Evolutionary conservation across 2,329 filamentous ascomycete genomes (phyloP).

Genomic region (Dryadomyces quercivorus): DNA sequence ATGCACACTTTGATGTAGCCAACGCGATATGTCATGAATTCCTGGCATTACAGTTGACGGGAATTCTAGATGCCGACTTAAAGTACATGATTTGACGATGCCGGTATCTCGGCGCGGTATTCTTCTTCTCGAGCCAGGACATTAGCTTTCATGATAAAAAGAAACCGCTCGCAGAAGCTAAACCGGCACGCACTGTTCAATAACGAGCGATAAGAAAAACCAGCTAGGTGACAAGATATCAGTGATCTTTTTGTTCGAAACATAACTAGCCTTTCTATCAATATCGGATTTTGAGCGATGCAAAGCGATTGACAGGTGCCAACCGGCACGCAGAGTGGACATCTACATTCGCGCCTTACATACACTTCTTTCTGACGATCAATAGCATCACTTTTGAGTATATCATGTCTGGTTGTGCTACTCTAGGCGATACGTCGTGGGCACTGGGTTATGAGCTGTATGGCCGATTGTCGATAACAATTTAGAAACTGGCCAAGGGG

Average conservation of each 20-base stretch:
- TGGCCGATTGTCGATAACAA: slow-evolving; percentile 20
- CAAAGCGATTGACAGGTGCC: slow-evolving; percentile 19
- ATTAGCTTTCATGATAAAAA: slow-evolving; percentile 37
- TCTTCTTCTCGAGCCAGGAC: slow-evolving; percentile 40
- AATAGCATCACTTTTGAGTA: slow-evolving; percentile 30
- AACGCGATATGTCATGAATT: slow-evolving; percentile 30
- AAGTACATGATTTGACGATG: too few species aligned
- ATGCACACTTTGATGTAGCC: slow-evolving; percentile 27
- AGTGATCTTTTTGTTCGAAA: slow-evolving; percentile 32
- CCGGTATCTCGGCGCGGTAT: slow-evolving; percentile 40
- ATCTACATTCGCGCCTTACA: background rate
- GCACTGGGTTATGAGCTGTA: slow-evolving; percentile 28
- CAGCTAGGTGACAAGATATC: slow-evolving; percentile 35
- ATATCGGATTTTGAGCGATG: slow-evolving; percentile 16
- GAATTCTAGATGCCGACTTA: slow-evolving; percentile 19
- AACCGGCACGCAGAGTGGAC: slow-evolving; percentile 31
- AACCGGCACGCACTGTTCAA: slow-evolving; percentile 36
- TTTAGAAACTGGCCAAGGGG: slow-evolving; percentile 16
- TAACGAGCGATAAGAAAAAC: slow-evolving; percentile 30
- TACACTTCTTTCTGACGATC: too few species aligned
- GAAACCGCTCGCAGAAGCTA: slow-evolving; percentile 28
- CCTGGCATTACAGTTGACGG: slow-evolving; percentile 23
- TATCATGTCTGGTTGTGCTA: slow-evolving; percentile 29
- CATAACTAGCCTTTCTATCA: slow-evolving; percentile 25
- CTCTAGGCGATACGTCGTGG: too few species aligned